These are phyloP conservation scores for Cutaneotrichosporon dermatis DNA, from an alignment of 1,284 basidiomycete genomes.

Conservation along the genomic window DNA sequence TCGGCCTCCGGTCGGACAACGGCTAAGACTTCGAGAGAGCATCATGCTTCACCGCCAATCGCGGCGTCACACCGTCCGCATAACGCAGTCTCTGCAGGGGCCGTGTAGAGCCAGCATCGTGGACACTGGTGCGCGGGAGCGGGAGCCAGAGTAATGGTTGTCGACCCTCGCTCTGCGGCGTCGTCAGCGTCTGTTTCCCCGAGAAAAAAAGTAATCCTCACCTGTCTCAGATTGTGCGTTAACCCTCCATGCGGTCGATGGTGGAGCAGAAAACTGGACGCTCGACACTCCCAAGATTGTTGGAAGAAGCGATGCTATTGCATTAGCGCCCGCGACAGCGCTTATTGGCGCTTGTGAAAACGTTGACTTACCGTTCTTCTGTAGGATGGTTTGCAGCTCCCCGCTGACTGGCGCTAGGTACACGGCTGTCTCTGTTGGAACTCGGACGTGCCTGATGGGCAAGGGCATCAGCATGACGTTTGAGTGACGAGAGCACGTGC, in stretches of 20 bases:
- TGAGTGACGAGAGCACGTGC: neutral
- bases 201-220: neutral
- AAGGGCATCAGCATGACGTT: slow-evolving; percentile 2
- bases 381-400: slow-evolving; percentile 5
- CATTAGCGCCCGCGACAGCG: neutral
- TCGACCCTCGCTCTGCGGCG: slow-evolving; percentile 1
- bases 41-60: neutral
- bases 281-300: slow-evolving; percentile 74
- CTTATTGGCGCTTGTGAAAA: neutral
- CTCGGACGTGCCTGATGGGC: slow-evolving; percentile 6
- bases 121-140: slow-evolving; percentile 63
- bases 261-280: slow-evolving; percentile 49
- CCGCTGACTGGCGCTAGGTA: slow-evolving; percentile 4
- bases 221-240: slow-evolving; percentile 5
- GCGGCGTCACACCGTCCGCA: slow-evolving; percentile 57
- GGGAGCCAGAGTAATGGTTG: slow-evolving; percentile 51
- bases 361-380: slow-evolving; percentile 23
- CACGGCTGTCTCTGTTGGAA: slow-evolving; percentile 18
- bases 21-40: no score
- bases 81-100: slow-evolving; percentile 52
- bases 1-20: no score
- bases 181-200: neutral
- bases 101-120: slow-evolving; percentile 70
- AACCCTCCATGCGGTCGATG: slow-evolving; percentile 24
- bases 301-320: slow-evolving; percentile 59